Conservation (phyloP, 441 rosid species). For the Gossypium schwendimanii region DNA sequence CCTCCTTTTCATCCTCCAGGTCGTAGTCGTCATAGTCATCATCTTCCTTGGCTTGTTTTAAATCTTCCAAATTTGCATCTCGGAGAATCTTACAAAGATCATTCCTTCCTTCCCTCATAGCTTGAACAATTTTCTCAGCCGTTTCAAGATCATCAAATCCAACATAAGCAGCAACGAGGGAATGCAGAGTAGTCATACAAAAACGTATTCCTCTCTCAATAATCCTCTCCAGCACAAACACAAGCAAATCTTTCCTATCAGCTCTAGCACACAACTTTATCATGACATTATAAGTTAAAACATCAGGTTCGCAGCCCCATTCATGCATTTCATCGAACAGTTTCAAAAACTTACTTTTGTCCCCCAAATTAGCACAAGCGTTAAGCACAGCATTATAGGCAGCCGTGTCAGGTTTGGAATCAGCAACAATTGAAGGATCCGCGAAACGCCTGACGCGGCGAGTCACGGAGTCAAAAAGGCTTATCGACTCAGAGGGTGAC, state of each 20-base stretch:
- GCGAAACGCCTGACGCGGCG: slow-evolving; percentile 43
- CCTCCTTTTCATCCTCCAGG: slow-evolving; percentile 24
- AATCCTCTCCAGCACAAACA: slow-evolving; percentile 66
- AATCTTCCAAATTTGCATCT: slow-evolving; percentile 41
- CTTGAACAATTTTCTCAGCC: slow-evolving; percentile 75
- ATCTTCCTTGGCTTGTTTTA: not conserved
- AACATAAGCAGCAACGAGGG: slow-evolving; percentile 86
- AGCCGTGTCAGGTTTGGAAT: slow-evolving; percentile 72
- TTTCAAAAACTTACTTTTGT: slow-evolving; percentile 43
- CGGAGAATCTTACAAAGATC: slow-evolving; percentile 78
- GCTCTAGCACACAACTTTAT: slow-evolving; percentile 77
- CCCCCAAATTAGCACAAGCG: slow-evolving; percentile 83
- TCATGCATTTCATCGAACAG: slow-evolving; percentile 67
- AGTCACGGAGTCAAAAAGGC: slow-evolving; percentile 47
- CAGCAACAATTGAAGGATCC: slow-evolving; percentile 42
- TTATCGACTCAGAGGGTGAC: slow-evolving; percentile 57
- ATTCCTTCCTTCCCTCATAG: slow-evolving; percentile 80
- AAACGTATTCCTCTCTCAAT: slow-evolving; percentile 44
- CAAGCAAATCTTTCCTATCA: slow-evolving; percentile 63
- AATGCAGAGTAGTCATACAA: slow-evolving; percentile 77
- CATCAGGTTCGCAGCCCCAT: slow-evolving; percentile 65
- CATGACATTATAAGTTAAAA: slow-evolving; percentile 68
- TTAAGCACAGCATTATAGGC: slow-evolving; percentile 82
- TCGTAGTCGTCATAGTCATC: slow-evolving; percentile 24
- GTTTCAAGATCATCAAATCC: slow-evolving; percentile 75